Base-by-base conservation (phyloP, 2,329 filamentous ascomycete genomes). In the Aspergillus pseudoglaucus region DNA sequence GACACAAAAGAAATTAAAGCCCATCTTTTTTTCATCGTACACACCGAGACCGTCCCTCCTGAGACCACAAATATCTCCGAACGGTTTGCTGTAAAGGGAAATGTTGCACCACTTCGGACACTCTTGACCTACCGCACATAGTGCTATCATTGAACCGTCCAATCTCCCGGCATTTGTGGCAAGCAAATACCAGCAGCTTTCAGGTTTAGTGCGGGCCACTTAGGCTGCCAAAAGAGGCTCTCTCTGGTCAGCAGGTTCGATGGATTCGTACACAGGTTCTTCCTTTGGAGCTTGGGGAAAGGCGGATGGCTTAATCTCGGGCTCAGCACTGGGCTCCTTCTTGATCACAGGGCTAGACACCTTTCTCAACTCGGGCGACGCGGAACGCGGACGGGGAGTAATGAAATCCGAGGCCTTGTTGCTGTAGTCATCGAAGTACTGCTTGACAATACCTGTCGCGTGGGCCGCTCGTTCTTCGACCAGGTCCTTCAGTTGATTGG, bases 401-500 rank as follows among this genome's bases (percentile, higher is more conserved):
- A 80, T 74, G 58, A 74, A 71, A 53, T 79, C 79, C 59, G 81
- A 76, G 37, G 81, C 82, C 69, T 82, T 81, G 60, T 71, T 67
- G 51, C 75, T 77, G 67, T 82, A 83, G 54, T 83, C 78, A 53
- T 75, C 77, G 45, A 82, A 76, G 52, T 82, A 80, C 55, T 73
- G 75, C 65, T 79, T 78, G 59, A 82, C 73, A 44, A 77, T 70
- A 57, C 77, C 78, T 49, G 78, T 74, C 15, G 80, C 80, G 54
- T 77, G 78, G 56, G 71, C 73, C 49, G 80, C 80, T 55, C 80
- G 80, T 60, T 83, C 75, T 49, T 76, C 77, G 45, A 81, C 80
- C 51, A 84, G 65, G 43, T 80, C 76, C 63, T 77, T 77, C 56
- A 83, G 68, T 61, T 84, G 81, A 48, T 69, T 72, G 27, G 81